phyloP scores from a whole-genome alignment of 139 green algal species.

The Volvox reticuliferus region DNA sequence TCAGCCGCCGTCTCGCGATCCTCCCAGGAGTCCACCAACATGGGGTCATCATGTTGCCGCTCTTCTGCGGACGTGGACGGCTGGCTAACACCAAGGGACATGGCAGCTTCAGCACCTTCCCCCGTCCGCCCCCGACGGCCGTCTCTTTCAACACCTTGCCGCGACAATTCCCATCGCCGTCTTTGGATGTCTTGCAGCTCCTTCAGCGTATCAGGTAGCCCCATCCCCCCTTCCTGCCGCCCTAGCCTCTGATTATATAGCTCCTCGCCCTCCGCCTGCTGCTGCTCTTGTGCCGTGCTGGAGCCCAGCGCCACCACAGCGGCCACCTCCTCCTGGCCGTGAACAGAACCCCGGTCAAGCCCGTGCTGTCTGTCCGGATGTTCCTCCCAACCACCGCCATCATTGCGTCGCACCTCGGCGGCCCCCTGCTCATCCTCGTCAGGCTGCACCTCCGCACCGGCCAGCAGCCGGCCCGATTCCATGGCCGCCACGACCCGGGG shows the following conservation, averaged over 20 bases:
- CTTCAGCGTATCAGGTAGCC: background rate
- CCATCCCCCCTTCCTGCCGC: background rate
- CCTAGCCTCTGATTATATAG: background rate
- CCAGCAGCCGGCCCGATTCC: conserved; percentile 17
- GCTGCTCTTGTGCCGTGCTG: background rate
- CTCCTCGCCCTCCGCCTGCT: background rate
- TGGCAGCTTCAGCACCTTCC: no score
- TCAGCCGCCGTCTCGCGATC: background rate
- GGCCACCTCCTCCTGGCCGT: background rate
- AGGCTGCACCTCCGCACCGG: background rate
- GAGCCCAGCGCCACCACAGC: background rate
- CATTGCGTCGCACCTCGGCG: background rate
- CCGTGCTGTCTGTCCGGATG: background rate
- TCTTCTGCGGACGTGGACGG: no score
- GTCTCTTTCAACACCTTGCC: background rate
- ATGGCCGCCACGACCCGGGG: conserved; percentile 42
- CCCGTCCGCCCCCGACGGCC: no score
- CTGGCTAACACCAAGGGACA: no score
- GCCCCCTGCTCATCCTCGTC: background rate
- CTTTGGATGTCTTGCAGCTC: conserved; percentile 6
- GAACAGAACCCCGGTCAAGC: background rate
- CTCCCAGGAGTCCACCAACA: background rate
- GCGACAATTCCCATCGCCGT: conserved; percentile 36
- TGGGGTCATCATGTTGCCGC: background rate
- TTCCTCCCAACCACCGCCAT: background rate